These are phyloP conservation scores for Flaveria bidentis DNA, from an alignment of 129 eudicot species.

Conservation along the genomic window DNA sequence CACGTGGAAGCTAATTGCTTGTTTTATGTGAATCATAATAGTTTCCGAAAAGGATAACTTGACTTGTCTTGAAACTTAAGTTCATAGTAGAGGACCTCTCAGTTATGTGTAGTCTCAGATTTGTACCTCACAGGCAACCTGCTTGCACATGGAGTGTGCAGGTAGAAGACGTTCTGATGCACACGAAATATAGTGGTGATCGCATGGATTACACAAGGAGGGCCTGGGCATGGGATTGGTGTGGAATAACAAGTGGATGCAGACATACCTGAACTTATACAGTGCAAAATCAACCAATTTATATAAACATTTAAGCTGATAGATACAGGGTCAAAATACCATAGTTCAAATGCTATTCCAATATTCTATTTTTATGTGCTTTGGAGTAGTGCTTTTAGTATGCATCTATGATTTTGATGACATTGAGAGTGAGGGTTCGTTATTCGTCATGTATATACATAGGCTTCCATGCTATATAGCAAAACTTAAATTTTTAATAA, in stretches of 20 bases:
- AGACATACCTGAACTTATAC: too few species aligned
- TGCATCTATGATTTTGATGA: not conserved
- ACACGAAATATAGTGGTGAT: not conserved
- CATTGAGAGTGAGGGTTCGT: constrained; percentile 1
- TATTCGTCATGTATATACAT: constrained; percentile 1
- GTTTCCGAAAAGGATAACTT: not conserved
- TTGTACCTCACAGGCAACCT: constrained; percentile 1
- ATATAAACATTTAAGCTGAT: not conserved
- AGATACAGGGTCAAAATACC: not conserved
- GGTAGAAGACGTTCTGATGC: not conserved
- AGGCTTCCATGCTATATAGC: constrained; percentile 16
- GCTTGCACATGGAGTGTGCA: constrained; percentile 10
- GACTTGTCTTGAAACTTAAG: not conserved
- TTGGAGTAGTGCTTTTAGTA: not conserved
- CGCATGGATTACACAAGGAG: constrained; percentile 4
- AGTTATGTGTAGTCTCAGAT: not conserved
- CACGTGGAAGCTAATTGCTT: not conserved
- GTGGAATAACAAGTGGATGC: not conserved
- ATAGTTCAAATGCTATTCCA: not conserved
- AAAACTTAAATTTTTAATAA: constrained; percentile 15
- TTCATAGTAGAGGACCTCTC: not conserved
- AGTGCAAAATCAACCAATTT: not conserved
- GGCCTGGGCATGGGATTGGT: not conserved
- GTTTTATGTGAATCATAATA: constrained; percentile 10
- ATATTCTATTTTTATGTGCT: not conserved